Percentiles rank a stretch among this genome's conserved stretches.
These are phyloP conservation scores for Talaromyces pinophilus DNA, from an alignment of 2,329 filamentous ascomycete genomes.

Conservation along the genomic window DNA sequence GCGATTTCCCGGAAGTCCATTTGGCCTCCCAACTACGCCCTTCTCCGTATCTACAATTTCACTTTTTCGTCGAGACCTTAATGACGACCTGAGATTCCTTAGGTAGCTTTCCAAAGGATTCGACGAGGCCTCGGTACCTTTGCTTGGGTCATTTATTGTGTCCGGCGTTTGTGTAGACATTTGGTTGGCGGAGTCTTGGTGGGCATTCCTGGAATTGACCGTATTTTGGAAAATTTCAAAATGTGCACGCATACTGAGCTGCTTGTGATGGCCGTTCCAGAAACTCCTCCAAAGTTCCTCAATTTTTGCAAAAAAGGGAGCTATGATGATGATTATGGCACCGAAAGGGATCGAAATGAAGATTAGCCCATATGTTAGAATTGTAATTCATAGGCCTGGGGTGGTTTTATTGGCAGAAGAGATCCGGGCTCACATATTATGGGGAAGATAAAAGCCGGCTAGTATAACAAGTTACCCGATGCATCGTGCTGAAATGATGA, in stretches of 20 bases:
- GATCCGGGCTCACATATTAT: neutral
- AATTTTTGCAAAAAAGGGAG: neutral
- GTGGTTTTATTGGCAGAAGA: neutral
- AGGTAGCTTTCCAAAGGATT: neutral
- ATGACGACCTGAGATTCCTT: neutral
- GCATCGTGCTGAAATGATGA: neutral
- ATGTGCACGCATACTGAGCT: neutral
- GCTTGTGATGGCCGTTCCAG: neutral
- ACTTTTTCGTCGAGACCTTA: neutral
- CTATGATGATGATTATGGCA: neutral
- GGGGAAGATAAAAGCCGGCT: neutral
- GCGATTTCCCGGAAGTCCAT: neutral
- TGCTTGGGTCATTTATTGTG: neutral
- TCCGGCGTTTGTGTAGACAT: neutral
- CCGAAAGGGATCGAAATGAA: neutral
- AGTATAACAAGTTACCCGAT: neutral
- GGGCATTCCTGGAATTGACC: neutral
- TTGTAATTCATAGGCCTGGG: neutral
- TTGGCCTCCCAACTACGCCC: neutral
- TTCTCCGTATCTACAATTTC: neutral
- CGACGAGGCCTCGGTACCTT: neutral
- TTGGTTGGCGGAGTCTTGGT: neutral
- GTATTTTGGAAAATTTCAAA: neutral
- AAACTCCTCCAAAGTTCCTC: neutral
- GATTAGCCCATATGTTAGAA: neutral